Base-by-base conservation (phyloP, 129 eudicot species). In the Tagetes patula region DNA sequence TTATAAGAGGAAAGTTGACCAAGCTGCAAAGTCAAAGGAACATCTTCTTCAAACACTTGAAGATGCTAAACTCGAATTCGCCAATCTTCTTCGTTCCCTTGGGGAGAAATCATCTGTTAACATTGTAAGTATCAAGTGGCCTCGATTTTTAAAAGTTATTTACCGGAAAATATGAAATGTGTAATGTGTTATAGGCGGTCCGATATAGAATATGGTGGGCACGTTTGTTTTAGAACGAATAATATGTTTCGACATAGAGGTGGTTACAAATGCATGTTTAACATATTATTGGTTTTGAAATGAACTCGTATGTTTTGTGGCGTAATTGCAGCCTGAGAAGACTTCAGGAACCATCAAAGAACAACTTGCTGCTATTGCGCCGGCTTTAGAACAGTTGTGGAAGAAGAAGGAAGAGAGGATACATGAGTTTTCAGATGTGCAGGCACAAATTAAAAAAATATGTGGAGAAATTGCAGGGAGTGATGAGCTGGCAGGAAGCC, bases 281-380 rank as follows among this genome's bases (percentile, higher is more conserved):
- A 32, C 46, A 11, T 30, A 0, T 5, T 38, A 48, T 47, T 3
- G 31, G 3, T 40, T 40, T 0, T 40, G 43, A 2, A 40, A 20
- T 6, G 43, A 1, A 40, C 1, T 4, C 43, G 5, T 2, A 1
- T 40, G 11, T 65, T 78, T 33, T 53, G 60, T 72, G 71, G 73
- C 33, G 72, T 69, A 53, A 11, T 68, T 79, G 77, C 83, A 95
- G 99, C 90, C 94, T 60, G 91, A 85, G 75, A 88, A 88, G 85
- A 90, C 91, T 81, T 83, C 88, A 8, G 99, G 99, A 72, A 90
- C 96, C 43, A 90, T 90, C 73, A 95, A 95, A 81, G 96, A 90
- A 69, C 97, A 95, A 78, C 91, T 95, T 68, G 96, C 88, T 75
- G 85, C 91, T 63, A 83, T 95, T 74, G 89, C 91, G 46, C 99